Evolutionary conservation across 2,329 filamentous ascomycete species (phyloP).

Genomic region (Neoscytalidium dimidiatum): DNA sequence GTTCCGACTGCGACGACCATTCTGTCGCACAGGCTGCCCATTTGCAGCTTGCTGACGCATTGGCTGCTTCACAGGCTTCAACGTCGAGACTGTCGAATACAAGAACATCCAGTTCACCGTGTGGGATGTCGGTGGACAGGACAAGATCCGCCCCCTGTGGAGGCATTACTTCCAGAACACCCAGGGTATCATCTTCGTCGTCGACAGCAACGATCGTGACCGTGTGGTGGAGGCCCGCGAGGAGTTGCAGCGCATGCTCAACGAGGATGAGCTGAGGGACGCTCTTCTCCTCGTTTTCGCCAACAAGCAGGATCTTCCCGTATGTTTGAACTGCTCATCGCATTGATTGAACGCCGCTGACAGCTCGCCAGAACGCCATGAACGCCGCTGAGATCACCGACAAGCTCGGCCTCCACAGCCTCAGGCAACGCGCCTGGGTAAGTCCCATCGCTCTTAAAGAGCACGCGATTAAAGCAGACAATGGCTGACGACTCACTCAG

Average conservation of each 20-base stretch:
- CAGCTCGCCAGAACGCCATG: slow-evolving; percentile 81
- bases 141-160: slow-evolving; percentile 99
- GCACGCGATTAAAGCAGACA: not conserved
- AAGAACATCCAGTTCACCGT: slow-evolving; percentile 99
- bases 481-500: slow-evolving; percentile 40
- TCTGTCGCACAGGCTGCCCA: not conserved
- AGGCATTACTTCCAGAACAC: slow-evolving; percentile 98
- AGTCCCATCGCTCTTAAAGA: slow-evolving; percentile 43
- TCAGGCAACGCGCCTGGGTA: slow-evolving; percentile 99
- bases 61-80: slow-evolving; percentile 63
- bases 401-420: slow-evolving; percentile 98
- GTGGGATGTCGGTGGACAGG: slow-evolving; percentile 99
- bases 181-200: slow-evolving; percentile 97
- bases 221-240: slow-evolving; percentile 91
- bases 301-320: slow-evolving; percentile 95
- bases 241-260: slow-evolving; percentile 95
- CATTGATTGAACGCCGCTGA: slow-evolving; percentile 11
- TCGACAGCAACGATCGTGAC: slow-evolving; percentile 89
- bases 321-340: slow-evolving; percentile 57
- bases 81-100: slow-evolving; percentile 99
- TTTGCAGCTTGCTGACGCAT: not conserved
- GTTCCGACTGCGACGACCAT: slow-evolving; percentile 25
- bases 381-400: slow-evolving; percentile 99
- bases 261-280: slow-evolving; percentile 97
- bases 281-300: slow-evolving; percentile 92